A percentile compares a stretch with the other conserved stretches of the same genome.
phyloP scores from a whole-genome alignment of 495 filamentous ascomycete species.

The Hypoxylon rickii region DNA sequence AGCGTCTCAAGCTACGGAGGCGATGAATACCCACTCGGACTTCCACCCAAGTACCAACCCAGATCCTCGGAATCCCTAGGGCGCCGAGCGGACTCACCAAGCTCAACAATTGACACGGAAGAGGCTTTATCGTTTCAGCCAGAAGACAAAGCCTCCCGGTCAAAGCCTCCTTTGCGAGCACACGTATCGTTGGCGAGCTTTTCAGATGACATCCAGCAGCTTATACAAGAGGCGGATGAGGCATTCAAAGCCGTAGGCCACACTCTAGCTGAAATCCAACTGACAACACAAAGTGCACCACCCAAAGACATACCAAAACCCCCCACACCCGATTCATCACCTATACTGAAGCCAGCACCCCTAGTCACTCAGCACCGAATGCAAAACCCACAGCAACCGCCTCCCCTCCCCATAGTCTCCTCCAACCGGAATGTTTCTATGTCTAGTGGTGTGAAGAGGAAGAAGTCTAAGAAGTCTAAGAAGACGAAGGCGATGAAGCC shows the following conservation, averaged over 20 bases:
- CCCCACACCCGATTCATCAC: slow-evolving; percentile 26
- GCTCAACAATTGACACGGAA: slow-evolving; percentile 30
- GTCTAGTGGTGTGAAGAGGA: slow-evolving; percentile 40
- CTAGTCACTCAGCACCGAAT: slow-evolving; percentile 1
- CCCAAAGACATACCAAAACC: slow-evolving; percentile 18
- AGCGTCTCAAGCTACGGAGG: slow-evolving; percentile 24
- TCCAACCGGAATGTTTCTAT: slow-evolving; percentile 14
- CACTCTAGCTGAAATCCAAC: slow-evolving; percentile 42
- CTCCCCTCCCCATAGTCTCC: slow-evolving; percentile 8
- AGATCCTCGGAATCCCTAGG: slow-evolving; percentile 19
- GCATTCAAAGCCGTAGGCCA: slow-evolving; percentile 45
- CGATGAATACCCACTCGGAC: slow-evolving; percentile 26
- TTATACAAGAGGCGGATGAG: slow-evolving; percentile 52
- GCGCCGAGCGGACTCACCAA: slow-evolving; percentile 12
- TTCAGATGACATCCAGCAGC: slow-evolving; percentile 44
- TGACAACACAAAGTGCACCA: slow-evolving; percentile 8
- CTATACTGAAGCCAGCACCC: slow-evolving; percentile 20
- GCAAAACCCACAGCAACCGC: slow-evolving; percentile 3
- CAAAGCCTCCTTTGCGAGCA: slow-evolving; percentile 23
- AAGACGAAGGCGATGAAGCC: slow-evolving; percentile 36
- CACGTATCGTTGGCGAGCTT: slow-evolving; percentile 20
- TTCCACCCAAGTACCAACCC: slow-evolving; percentile 14
- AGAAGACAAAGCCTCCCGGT: slow-evolving; percentile 28
- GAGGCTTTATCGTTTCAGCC: slow-evolving; percentile 33
- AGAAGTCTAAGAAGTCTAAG: slow-evolving; percentile 47